A percentile compares a stretch with the other conserved stretches of the same genome.
These are phyloP conservation scores for Blepharisma undulans DNA, from an alignment of 169 alveolate genomes.

Conservation along the genomic window DNA sequence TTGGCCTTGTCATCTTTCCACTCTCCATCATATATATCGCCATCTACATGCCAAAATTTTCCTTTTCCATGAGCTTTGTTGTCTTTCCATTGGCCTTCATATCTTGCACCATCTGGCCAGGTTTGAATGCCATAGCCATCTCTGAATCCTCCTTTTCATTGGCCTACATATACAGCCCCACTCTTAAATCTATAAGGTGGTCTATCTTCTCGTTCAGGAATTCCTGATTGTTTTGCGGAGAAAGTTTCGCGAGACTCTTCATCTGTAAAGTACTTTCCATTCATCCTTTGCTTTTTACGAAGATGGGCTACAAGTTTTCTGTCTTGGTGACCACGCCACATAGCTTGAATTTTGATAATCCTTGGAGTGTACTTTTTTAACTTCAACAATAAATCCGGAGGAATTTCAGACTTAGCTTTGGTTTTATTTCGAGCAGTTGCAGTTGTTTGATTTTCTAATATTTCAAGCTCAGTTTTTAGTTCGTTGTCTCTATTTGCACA, in stretches of 20 bases:
- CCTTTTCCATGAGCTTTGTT: conserved; percentile 71
- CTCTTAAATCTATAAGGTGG: conserved; percentile 48
- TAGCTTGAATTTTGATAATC: conserved; percentile 38
- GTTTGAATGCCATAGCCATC: conserved; percentile 65
- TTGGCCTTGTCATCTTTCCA: conserved; percentile 91
- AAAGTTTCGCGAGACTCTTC: conserved; percentile 24
- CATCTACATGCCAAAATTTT: conserved; percentile 71
- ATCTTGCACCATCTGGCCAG: conserved; percentile 72
- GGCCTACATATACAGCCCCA: conserved; percentile 70
- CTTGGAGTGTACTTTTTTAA: neutral
- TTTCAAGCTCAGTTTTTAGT: neutral
- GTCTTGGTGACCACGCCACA: conserved; percentile 43
- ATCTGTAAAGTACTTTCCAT: neutral
- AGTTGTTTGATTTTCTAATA: neutral
- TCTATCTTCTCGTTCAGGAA: conserved; percentile 48
- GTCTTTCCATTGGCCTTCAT: conserved; percentile 62
- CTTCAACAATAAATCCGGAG: neutral
- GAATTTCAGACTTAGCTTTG: neutral
- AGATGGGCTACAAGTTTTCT: conserved; percentile 32
- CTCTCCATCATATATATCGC: conserved; percentile 71
- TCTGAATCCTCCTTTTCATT: conserved; percentile 69
- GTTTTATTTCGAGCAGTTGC: neutral
- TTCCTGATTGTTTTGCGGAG: neutral
- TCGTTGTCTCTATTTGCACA: neutral
- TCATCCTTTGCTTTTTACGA: neutral